These are phyloP conservation scores for Myrica gale DNA, from an alignment of 306 rosid genomes.

Conservation along the genomic window DNA sequence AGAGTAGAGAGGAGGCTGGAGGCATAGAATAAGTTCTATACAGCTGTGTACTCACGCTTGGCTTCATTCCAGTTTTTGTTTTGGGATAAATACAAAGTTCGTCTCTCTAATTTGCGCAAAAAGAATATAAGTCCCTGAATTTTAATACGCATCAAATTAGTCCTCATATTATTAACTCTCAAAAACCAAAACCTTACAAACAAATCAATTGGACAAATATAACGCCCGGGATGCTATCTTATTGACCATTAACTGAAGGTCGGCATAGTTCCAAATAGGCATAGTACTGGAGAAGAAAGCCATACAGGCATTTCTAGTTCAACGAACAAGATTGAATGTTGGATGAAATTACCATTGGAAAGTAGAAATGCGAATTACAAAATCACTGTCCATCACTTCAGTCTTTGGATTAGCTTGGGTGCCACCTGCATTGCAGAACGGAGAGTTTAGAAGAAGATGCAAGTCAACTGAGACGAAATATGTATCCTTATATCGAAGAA, in stretches of 20 bases:
- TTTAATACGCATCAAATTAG: too few species aligned
- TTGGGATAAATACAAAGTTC: too few species aligned
- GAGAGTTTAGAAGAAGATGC: conserved; percentile 14
- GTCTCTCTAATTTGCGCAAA: too few species aligned
- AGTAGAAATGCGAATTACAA: conserved; percentile 27
- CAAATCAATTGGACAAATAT: conserved; percentile 8
- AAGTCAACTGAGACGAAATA: conserved; percentile 11
- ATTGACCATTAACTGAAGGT: conserved; percentile 42
- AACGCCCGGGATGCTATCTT: conserved; percentile 29
- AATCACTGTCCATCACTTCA: conserved; percentile 48
- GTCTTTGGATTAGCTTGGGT: conserved; percentile 57
- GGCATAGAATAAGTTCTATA: too few species aligned
- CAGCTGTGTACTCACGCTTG: too few species aligned
- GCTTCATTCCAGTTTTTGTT: too few species aligned
- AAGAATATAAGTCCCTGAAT: too few species aligned
- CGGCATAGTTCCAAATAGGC: conserved; percentile 35
- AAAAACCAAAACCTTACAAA: too few species aligned
- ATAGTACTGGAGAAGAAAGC: conserved; percentile 23
- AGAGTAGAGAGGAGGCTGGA: too few species aligned
- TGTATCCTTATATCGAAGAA: not conserved
- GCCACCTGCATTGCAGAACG: conserved; percentile 70
- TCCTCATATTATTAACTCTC: too few species aligned
- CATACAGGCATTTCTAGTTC: conserved; percentile 28
- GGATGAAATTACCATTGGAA: conserved; percentile 25
- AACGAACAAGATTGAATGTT: conserved; percentile 32